These are phyloP conservation scores for Tricharina praecox DNA, from an alignment of 495 filamentous ascomycete genomes.

Conservation along the genomic window DNA sequence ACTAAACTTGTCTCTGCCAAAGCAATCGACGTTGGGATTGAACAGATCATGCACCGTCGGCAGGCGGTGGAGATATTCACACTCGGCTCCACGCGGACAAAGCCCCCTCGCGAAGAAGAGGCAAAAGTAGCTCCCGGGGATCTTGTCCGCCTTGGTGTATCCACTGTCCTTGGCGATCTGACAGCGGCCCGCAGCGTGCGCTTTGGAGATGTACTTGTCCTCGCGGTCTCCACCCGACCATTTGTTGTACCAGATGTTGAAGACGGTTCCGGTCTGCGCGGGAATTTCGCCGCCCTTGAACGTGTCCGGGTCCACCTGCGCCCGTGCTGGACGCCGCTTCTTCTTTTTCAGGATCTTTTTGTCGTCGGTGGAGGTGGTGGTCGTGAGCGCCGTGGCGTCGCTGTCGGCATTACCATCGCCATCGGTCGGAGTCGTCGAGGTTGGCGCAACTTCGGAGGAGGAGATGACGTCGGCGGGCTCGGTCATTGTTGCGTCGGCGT, in stretches of 20 bases:
- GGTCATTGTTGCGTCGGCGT: no score
- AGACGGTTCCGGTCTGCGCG: slow-evolving; percentile 78
- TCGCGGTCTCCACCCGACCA: slow-evolving; percentile 90
- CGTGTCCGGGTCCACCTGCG: slow-evolving; percentile 60
- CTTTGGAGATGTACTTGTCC: slow-evolving; percentile 68
- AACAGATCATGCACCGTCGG: slow-evolving; percentile 70
- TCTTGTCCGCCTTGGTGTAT: slow-evolving; percentile 75
- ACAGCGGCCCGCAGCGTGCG: slow-evolving; percentile 58
- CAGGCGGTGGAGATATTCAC: slow-evolving; percentile 83
- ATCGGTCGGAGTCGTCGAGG: not conserved
- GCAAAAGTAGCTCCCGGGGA: slow-evolving; percentile 72
- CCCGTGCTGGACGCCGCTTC: slow-evolving; percentile 48
- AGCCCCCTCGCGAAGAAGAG: slow-evolving; percentile 74
- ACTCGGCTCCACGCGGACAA: slow-evolving; percentile 75
- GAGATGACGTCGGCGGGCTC: no score
- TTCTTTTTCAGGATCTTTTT: slow-evolving; percentile 32
- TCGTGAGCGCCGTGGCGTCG: not conserved
- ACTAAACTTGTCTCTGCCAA: slow-evolving; percentile 70
- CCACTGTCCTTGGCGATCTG: slow-evolving; percentile 67
- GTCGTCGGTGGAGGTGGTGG: not conserved
- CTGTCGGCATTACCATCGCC: not conserved
- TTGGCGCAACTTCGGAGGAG: no score
- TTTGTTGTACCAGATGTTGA: slow-evolving; percentile 94
- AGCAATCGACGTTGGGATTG: slow-evolving; percentile 81
- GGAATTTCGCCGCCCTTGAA: slow-evolving; percentile 61